Evolutionary conservation across 2,329 filamentous ascomycete genomes (phyloP).

Genomic region (Xylaria arbuscula): DNA sequence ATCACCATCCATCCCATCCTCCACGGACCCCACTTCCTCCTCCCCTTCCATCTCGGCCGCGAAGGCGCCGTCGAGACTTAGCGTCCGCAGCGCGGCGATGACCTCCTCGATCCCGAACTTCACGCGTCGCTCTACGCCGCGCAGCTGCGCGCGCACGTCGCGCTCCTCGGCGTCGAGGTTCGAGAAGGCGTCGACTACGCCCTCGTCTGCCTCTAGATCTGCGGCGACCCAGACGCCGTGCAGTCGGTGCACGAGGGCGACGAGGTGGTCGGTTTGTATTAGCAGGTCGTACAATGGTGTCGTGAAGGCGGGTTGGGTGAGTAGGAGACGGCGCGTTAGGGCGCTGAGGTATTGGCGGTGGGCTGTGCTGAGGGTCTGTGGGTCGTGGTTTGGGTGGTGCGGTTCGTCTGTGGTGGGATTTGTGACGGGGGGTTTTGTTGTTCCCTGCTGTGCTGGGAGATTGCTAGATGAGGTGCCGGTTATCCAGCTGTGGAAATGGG

Average conservation of each 20-base stretch:
- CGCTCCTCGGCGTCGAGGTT: conserved; percentile 78
- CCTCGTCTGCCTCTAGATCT: conserved; percentile 84
- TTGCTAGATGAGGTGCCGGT: conserved; percentile 51
- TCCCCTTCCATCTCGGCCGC: conserved; percentile 40
- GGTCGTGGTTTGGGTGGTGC: conserved; percentile 69
- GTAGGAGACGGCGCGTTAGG: conserved; percentile 73
- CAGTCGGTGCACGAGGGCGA: conserved; percentile 79
- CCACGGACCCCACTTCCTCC: conserved; percentile 33
- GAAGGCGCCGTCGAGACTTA: conserved; percentile 38
- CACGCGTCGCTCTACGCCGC: conserved; percentile 71
- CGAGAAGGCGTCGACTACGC: conserved; percentile 79
- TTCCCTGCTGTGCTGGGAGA: conserved; percentile 20
- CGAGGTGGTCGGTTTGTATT: conserved; percentile 81
- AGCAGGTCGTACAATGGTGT: conserved; percentile 73
- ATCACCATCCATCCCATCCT: conserved; percentile 39
- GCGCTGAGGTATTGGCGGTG: conserved; percentile 81
- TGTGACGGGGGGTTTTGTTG: background rate
- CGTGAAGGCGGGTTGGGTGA: conserved; percentile 68
- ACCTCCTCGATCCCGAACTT: conserved; percentile 75
- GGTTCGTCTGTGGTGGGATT: conserved; percentile 14
- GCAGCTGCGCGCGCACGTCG: conserved; percentile 73
- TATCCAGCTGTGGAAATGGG: conserved; percentile 82
- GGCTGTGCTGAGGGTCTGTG: conserved; percentile 83
- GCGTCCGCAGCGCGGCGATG: conserved; percentile 54
- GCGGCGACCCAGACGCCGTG: conserved; percentile 80